Evolutionary conservation across 2,329 filamentous ascomycete genomes (phyloP).

Genomic region (Aspergillus udagawae): DNA sequence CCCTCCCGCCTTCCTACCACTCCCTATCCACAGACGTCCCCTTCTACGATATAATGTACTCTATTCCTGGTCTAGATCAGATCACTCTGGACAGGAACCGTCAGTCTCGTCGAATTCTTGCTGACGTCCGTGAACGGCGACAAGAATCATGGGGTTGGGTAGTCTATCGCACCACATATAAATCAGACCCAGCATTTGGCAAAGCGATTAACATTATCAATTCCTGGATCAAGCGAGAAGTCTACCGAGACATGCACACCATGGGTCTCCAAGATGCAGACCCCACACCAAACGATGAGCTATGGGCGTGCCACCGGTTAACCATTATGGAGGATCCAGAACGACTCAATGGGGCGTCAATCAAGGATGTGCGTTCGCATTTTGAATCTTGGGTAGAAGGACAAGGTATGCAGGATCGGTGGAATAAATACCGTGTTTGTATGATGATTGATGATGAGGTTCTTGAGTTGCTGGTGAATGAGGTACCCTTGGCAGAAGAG

Average conservation of each 20-base stretch:
- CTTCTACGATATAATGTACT: too few species aligned
- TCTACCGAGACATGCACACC: neutral
- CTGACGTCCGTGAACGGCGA: neutral
- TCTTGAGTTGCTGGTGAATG: neutral
- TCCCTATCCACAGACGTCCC: too few species aligned
- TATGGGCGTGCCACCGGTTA: neutral
- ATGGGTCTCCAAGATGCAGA: neutral
- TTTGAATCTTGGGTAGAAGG: slow-evolving; percentile 2
- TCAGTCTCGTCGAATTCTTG: neutral
- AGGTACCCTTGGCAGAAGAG: neutral
- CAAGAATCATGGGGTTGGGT: slow-evolving; percentile 2
- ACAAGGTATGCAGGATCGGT: neutral
- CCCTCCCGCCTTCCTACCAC: too few species aligned
- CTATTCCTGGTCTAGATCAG: too few species aligned
- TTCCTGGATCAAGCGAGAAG: neutral
- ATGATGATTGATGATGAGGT: neutral
- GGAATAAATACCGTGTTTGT: slow-evolving; percentile 1
- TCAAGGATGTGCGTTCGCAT: neutral
- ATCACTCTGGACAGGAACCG: neutral
- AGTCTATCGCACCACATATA: slow-evolving; percentile 1
- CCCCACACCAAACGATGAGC: neutral
- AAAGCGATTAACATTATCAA: neutral
- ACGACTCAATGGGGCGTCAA: neutral
- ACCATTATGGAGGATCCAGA: slow-evolving; percentile 1
- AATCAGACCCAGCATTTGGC: neutral